Evolutionary conservation across 1,284 basidiomycete genomes (phyloP), one percentile per base, ranked within the genome.

Genomic region (Neonothopanus nambi): DNA sequence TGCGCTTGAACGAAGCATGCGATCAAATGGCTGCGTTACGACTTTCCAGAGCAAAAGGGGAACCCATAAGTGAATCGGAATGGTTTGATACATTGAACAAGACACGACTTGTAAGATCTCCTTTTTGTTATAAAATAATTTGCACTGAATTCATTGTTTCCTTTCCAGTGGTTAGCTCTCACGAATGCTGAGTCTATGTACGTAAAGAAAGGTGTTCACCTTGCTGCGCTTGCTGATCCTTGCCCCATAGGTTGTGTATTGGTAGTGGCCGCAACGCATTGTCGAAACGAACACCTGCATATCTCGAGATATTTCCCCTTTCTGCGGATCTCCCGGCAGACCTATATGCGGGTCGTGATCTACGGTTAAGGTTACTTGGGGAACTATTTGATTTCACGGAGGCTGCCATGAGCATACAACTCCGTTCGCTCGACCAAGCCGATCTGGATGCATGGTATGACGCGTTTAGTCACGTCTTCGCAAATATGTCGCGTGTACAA

Each of bases 161-260:
- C 23, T 47, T 35, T 23, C 7, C 39, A 58, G 57, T 58, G 57
- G 57, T 51, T 58, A 13, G 42, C 52, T 13, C 43, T 58, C 17
- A 46, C 57, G 20, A 58, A 56, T 40, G 44, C 52, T 4, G 57
- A 58, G 39, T 54, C 54, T 23, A 36, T 58, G 57, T 58, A n/a
- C 40, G 57, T 39, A 8, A 12, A 18, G 3, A 8, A 33, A 33
- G 9, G 9, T 38, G 15, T 49, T 13, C 3, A 5, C 26, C 13
- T 37, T 13, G 3, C n/a, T 11, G 17, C 45, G 9, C 3, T 36
- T 8, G 26, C 43, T 44, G 11, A 20, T 47, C 11, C n/a, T 5
- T 43, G 26, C 26, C 20, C 21, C 21, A 1, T 15, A 58, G 57
- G 33, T 21, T 58, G 4, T 58, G 54, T 35, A 33, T 55, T n/a